Evolutionary conservation across 805 yeast species (phyloP).

Genomic region (Nakazawaea siamensis): DNA sequence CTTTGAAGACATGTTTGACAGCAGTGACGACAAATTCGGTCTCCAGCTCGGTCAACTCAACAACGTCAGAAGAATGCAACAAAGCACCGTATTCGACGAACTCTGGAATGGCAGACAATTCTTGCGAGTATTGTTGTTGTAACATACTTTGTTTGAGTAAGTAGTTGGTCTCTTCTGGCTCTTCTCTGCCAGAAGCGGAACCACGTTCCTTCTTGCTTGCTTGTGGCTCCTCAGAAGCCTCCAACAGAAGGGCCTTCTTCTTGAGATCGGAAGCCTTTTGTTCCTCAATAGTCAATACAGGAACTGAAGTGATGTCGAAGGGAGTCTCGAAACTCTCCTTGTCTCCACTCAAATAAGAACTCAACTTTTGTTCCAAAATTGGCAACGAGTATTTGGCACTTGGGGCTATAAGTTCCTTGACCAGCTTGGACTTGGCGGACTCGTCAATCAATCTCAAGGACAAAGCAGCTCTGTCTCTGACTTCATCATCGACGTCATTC

Average conservation of each 20-base stretch:
- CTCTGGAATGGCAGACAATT: conserved; percentile 64
- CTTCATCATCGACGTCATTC: conserved; percentile 90
- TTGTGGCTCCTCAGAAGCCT: conserved; percentile 14
- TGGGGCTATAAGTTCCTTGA: conserved; percentile 53
- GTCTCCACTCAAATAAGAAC: conserved; percentile 55
- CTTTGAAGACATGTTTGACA: conserved; percentile 73
- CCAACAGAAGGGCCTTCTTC: conserved; percentile 32
- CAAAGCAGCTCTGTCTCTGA: conserved; percentile 92
- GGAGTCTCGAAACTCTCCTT: conserved; percentile 40
- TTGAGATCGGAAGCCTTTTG: conserved; percentile 54
- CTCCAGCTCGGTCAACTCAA: conserved; percentile 80
- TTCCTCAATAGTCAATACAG: conserved; percentile 61
- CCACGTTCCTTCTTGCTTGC: conserved; percentile 15
- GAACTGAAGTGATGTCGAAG: conserved; percentile 67
- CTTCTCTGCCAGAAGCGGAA: conserved; percentile 12
- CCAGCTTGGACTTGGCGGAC: conserved; percentile 21
- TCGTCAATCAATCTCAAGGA: conserved; percentile 48
- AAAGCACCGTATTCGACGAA: conserved; percentile 66
- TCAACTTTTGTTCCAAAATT: conserved; percentile 70
- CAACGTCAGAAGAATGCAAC: conserved; percentile 56
- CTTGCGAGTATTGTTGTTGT: conserved; percentile 64
- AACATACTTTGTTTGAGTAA: conserved; percentile 25
- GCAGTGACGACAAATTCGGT: conserved; percentile 87
- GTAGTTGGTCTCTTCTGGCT: conserved; percentile 20
- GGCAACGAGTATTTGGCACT: conserved; percentile 64